phyloP scores from a whole-genome alignment of 768 basidiomycete species.

The Pulveroboletus sp. region DNA sequence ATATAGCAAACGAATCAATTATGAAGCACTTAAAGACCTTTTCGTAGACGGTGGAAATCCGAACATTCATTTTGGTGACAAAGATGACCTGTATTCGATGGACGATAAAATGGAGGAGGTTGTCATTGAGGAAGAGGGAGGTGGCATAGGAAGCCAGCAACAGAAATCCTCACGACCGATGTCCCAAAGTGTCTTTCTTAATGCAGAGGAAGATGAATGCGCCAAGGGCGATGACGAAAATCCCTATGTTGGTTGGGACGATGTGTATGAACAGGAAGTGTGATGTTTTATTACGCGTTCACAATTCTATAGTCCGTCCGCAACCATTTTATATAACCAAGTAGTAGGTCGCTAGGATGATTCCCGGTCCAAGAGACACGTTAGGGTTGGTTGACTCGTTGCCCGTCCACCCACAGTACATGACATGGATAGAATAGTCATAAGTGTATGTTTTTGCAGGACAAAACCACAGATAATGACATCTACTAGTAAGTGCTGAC shows the following conservation, averaged over 20 bases:
- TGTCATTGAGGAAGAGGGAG: constrained; percentile 36
- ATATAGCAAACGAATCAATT: constrained; percentile 92
- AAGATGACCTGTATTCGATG: constrained; percentile 50
- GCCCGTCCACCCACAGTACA: no score
- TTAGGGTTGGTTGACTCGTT: no score
- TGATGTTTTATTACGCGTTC: constrained; percentile 4
- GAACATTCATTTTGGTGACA: constrained; percentile 34
- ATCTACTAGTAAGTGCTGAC: constrained; percentile 23
- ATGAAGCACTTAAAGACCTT: constrained; percentile 79
- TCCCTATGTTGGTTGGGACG: constrained; percentile 37
- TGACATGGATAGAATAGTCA: constrained; percentile 26
- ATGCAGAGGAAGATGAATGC: constrained; percentile 29
- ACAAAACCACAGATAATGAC: constrained; percentile 20
- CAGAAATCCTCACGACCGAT: constrained; percentile 32
- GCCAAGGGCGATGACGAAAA: constrained; percentile 38
- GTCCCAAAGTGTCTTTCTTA: constrained; percentile 4
- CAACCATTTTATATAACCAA: not conserved
- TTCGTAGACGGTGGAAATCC: constrained; percentile 46
- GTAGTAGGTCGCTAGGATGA: not conserved
- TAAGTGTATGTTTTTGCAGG: constrained; percentile 21
- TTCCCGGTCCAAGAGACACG: constrained; percentile 5
- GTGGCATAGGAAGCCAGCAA: constrained; percentile 26
- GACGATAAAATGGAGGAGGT: constrained; percentile 45
- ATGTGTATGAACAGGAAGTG: constrained; percentile 72
- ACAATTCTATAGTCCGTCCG: not conserved